phyloP scores from a whole-genome alignment of 306 rosid genomes.

The Ormosia semicastrata region DNA sequence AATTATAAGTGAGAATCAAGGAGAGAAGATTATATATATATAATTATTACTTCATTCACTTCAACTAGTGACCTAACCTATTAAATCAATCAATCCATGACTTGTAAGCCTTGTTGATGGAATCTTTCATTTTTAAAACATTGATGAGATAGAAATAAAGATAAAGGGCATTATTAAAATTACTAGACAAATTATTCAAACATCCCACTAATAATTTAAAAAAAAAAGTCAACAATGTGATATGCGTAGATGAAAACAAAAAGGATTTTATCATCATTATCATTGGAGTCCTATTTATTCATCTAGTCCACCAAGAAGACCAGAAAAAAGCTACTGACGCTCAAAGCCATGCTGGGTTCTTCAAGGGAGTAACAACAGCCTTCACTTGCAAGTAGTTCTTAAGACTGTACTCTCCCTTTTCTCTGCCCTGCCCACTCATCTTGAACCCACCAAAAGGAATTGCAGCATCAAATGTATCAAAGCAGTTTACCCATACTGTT shows the following conservation, averaged over 20 bases:
- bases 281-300: constrained; percentile 20
- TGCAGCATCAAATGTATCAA: constrained; percentile 79
- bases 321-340: background rate
- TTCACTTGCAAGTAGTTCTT: constrained; percentile 88
- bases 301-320: background rate
- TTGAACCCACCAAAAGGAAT: constrained; percentile 96
- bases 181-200: background rate
- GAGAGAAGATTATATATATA: too few relatives aligned
- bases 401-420: constrained; percentile 81
- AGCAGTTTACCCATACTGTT: constrained; percentile 82
- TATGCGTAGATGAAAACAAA: background rate
- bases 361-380: constrained; percentile 76
- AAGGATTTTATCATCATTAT: constrained; percentile 27
- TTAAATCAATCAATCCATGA: too few relatives aligned
- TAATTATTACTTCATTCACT: too few relatives aligned
- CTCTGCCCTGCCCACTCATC: constrained; percentile 95
- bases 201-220: background rate
- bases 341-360: constrained; percentile 89
- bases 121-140: too few relatives aligned
- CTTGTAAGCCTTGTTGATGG: too few relatives aligned
- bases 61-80: too few relatives aligned
- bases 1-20: too few relatives aligned
- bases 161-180: background rate
- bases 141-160: background rate
- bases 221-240: background rate